Evolutionary conservation across 2,329 filamentous ascomycete species (phyloP), one percentile per base, ranked within the genome.

Genomic region (Ceratocystis huliohia): DNA sequence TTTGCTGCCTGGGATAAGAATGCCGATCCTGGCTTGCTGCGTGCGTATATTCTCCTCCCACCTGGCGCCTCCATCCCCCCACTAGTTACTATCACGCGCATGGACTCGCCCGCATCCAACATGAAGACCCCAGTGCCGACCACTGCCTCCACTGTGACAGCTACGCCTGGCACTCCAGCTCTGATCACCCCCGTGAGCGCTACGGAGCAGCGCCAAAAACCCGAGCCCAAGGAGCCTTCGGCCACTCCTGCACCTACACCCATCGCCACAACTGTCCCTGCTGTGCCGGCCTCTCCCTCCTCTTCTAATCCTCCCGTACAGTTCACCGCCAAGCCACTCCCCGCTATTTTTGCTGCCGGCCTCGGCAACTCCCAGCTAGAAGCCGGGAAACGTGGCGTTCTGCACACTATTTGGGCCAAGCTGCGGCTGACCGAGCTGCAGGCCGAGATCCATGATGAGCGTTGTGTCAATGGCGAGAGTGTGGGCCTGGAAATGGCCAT

Each of bases 391-490:
- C 88, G 89, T 69, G 91, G 91, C 1, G 89, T 96, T 1, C 76
- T 96, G 68, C 92, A 96, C 73, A 96, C 90, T 1, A 85, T 93
- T 67, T 96, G 92, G 91, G 92, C 89, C 20, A 91, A 91, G 78
- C 87, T 89, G 74, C 81, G 91, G 53, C 77, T 96, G 25, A 84
- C 85, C 41, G 86, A 88, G 69, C 78, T 96, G 61, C 84, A 91
- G 64, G 80, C 80, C 67, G 91, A 96, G 78, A 93, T 96, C 70
- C 84, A 82, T 8, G 78, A 79, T 6, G 91, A 96, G 77, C 82
- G 87, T 73, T 82, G 81, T 70, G 78, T 80, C 69, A 96, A 95
- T 73, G 81, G 82, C 13, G 91, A 96, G 76, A 88, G 91, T 22
- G 84, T 96, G 20, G 91, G 88, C 1, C 77, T 95, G 66, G 85